phyloP scores from a whole-genome alignment of 345 rosid genomes.

The Bruguiera gymnorhiza region DNA sequence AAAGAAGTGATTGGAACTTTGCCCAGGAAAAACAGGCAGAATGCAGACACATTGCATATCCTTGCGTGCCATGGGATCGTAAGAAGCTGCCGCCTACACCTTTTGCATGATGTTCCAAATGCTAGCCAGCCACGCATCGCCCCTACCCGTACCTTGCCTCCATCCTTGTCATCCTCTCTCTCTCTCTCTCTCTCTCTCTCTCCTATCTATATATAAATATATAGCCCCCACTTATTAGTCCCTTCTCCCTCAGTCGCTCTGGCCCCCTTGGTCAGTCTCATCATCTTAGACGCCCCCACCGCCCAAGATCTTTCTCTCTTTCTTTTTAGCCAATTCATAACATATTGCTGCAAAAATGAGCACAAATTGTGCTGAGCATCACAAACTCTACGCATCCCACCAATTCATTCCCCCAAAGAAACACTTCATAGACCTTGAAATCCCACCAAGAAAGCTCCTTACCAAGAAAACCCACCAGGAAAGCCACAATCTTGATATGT shows the following conservation, averaged over 20 bases:
- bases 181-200: no score
- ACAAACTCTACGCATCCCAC: slow-evolving; percentile 34
- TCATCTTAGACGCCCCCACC: background rate
- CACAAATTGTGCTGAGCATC: slow-evolving; percentile 48
- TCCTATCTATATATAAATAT: slow-evolving; percentile 10
- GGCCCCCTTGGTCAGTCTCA: background rate
- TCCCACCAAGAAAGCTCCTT: slow-evolving; percentile 63
- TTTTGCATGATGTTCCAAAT: slow-evolving; percentile 50
- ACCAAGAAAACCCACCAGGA: slow-evolving; percentile 13
- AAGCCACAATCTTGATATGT: background rate
- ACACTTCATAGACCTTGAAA: slow-evolving; percentile 43
- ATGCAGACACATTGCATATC: slow-evolving; percentile 5
- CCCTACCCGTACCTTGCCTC: slow-evolving; percentile 18
- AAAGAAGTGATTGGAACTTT: no score
- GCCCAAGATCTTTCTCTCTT: background rate
- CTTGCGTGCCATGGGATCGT: slow-evolving; percentile 17
- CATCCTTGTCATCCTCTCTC: background rate
- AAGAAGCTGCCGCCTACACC: slow-evolving; percentile 40
- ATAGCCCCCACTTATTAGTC: slow-evolving; percentile 3
- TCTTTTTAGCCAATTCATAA: background rate
- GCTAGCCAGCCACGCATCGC: slow-evolving; percentile 41
- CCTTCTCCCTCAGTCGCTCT: slow-evolving; percentile 10
- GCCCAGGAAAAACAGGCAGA: no score
- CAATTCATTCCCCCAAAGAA: slow-evolving; percentile 25
- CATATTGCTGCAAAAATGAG: slow-evolving; percentile 23